Base-by-base conservation (phyloP, 208 protist species). In the Acanthamoeba lenticulata region DNA sequence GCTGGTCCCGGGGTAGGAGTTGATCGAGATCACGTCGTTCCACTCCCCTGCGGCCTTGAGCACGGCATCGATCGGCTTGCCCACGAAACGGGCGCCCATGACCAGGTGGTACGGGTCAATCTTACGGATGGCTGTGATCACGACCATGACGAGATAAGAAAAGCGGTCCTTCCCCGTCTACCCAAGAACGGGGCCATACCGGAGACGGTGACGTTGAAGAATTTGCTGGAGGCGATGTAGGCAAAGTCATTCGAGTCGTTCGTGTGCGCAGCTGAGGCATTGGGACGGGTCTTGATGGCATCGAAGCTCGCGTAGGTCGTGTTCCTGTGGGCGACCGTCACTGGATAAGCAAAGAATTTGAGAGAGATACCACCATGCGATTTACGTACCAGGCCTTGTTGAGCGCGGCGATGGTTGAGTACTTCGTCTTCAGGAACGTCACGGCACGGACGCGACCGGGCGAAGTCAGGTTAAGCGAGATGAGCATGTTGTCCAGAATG, bases 381-480 rank as follows among this genome's bases (percentile, higher is more conserved):
- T 52, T 52, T 5, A 52, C 57, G 57, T 67, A 67, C 69, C 69
- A 79, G 69, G 69, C 69, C 32, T 79, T 79, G 69, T 79, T 79
- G 13, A 79, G 69, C 69, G 69, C 69, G 2, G 7, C 2, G 11
- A 79, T 79, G 38, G 69, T 79, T 21, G 69, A 19, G 34, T 79
- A 79, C 11, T 29, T 79, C 34, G 2, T 79, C 69, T 79, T 45
- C 2, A 79, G 69, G 69, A 79, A 79, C 0, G 36, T 38, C 0
- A 79, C 69, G 2, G 69, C 69, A 3, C 69, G 69, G 19, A 47
- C 36, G 36, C 69, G 69, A 0, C 69, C 69, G 36, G 69, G 69
- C 0, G 69, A 79, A 0, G 69, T 79, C 69, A n/a, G 9, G 36
- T 79, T 79, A 0, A 79, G 69, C 2, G 36, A 21, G 38, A 45